Base-by-base conservation (phyloP, 2,329 filamentous ascomycete genomes). In the Alternaria arbusti region DNA sequence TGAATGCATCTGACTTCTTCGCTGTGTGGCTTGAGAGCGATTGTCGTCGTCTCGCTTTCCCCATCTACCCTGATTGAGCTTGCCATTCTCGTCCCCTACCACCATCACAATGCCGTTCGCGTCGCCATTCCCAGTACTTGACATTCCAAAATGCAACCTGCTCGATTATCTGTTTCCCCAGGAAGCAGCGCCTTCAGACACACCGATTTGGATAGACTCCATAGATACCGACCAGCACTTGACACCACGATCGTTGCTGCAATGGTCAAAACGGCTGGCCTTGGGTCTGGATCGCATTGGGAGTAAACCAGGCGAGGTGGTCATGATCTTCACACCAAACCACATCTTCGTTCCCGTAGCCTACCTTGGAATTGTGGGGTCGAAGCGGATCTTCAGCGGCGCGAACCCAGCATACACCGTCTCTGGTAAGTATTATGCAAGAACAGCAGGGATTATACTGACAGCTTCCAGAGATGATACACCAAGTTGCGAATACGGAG, bases 241-340 rank as follows among this genome's bases (percentile, higher is more conserved):
- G 11, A 85, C 85, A 1, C 79, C 84, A 0, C 76, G 75, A 22
- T 78, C 84, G 60, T 70, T 83, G 20, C 70, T 86, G 40, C 74
- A 79, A 79, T 87, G 84, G 84, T 77, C 83, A 12, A 85, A 82
- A 68, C 78, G 84, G 43, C 73, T 87, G 3, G 82, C 80, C 0
- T 73, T 80, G 50, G 85, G 85, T 11, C 76, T 87, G 17, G 77
- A 84, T 54, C 77, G 74, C 13, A 70, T 84, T 7, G 84, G 83
- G 7, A 70, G 85, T 32, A 75, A 81, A 61, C 75, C 72, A 17
- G 84, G 84, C 3, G 85, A 87, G 30, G 83, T 84, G 2, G 82
- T 86, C 28, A 81, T 86, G 82, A 83, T 86, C 9, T 83, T 83
- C 65, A 84, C 84, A 0, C 84, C 84, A 6, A 87, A 87, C 70